phyloP scores from a whole-genome alignment of 305 asterid genomes.

The Fraxinus greggii region DNA sequence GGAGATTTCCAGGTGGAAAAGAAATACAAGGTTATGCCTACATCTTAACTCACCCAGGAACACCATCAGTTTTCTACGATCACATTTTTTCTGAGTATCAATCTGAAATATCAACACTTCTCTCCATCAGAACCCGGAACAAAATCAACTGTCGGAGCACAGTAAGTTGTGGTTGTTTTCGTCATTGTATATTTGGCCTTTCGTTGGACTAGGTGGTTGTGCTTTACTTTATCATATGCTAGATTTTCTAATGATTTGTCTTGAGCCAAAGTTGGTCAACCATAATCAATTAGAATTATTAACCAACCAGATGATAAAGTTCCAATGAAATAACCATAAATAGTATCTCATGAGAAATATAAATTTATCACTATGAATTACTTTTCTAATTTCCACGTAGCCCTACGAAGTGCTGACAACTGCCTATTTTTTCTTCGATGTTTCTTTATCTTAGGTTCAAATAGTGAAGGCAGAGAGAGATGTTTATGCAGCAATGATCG shows the following conservation, averaged over 20 bases:
- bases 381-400: not conserved
- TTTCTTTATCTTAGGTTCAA: constrained; percentile 49
- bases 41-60: constrained; percentile 86
- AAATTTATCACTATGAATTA: not conserved
- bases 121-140: constrained; percentile 69
- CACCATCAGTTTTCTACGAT: constrained; percentile 88
- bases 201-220: not conserved
- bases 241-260: not conserved
- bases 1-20: constrained; percentile 99
- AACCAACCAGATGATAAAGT: not conserved
- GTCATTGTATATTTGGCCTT: not conserved
- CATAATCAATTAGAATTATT: not conserved
- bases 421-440: not conserved
- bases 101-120: constrained; percentile 53
- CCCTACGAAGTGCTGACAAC: not conserved
- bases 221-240: not conserved
- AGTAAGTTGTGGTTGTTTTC: constrained; percentile 49
- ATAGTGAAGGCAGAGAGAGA: constrained; percentile 82
- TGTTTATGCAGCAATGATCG: constrained; percentile 82
- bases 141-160: constrained; percentile 84
- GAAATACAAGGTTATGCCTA: constrained; percentile 98
- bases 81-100: constrained; percentile 68
- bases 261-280: not conserved
- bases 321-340: not conserved
- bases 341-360: not conserved